These are phyloP conservation scores for Globisporangium splendens DNA, from an alignment of 352 stramenopile species.

Conservation along the genomic window DNA sequence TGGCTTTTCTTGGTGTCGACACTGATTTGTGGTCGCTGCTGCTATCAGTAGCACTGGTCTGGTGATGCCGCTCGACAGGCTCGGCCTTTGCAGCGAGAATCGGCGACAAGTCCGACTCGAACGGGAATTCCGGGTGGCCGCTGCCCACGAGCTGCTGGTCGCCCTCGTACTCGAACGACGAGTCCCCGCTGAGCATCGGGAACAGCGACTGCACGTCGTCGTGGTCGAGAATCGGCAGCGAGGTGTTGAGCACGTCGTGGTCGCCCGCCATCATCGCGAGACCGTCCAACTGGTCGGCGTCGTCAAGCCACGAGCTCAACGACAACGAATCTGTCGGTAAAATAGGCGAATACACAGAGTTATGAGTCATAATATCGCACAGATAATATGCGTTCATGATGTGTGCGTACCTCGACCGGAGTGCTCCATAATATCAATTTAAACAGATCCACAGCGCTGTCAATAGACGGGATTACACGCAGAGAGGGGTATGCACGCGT, in stretches of 20 bases:
- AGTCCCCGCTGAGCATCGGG: constrained; percentile 23
- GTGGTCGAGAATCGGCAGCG: constrained; percentile 23
- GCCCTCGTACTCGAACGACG: constrained; percentile 32
- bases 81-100: constrained; percentile 38
- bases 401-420: constrained; percentile 11
- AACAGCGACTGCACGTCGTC: constrained; percentile 20
- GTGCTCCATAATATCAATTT: constrained; percentile 10
- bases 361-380: constrained; percentile 6
- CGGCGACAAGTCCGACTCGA: constrained; percentile 49
- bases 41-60: constrained; percentile 5
- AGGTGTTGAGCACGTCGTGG: constrained; percentile 29
- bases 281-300: constrained; percentile 37
- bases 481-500: background rate
- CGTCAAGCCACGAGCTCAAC: constrained; percentile 39
- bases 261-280: constrained; percentile 19
- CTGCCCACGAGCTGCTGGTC: constrained; percentile 26
- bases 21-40: background rate
- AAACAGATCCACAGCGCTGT: no score
- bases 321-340: constrained; percentile 27
- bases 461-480: no score
- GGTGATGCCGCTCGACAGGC: constrained; percentile 4
- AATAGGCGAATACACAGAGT: constrained; percentile 8
- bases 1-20: background rate
- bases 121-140: constrained; percentile 24
- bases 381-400: constrained; percentile 14